These are phyloP conservation scores for Poa annua DNA, from an alignment of 176 grass and related monocot species.

Conservation along the genomic window DNA sequence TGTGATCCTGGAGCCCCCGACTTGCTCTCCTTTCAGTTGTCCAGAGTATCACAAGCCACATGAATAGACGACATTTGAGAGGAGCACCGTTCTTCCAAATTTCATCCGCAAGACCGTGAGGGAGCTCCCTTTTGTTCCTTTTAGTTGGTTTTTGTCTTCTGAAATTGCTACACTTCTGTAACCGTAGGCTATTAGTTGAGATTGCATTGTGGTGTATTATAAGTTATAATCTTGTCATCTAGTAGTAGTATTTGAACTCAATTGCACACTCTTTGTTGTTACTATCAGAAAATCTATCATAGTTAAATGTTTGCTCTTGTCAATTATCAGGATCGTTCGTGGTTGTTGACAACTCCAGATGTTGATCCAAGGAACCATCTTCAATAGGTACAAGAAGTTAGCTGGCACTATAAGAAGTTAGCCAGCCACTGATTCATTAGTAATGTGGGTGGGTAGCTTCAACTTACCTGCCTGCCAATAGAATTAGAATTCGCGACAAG, in stretches of 20 bases:
- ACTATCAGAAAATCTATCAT: conserved; percentile 16
- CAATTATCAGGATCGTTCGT: conserved; percentile 44
- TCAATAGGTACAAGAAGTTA: conserved; percentile 47
- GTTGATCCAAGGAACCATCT: conserved; percentile 34
- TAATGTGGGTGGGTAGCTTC: conserved; percentile 40
- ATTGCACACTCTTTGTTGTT: not conserved
- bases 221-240: not conserved
- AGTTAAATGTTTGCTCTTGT: conserved; percentile 29
- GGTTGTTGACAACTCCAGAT: conserved; percentile 35
- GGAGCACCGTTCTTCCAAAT: too few relatives aligned
- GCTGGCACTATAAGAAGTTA: conserved; percentile 40
- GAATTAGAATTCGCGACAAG: conserved; percentile 34
- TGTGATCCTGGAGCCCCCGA: too few relatives aligned
- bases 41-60: too few relatives aligned
- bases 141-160: too few relatives aligned
- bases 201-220: too few relatives aligned
- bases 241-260: not conserved
- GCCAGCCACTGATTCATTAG: conserved; percentile 36
- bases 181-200: too few relatives aligned
- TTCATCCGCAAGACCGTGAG: too few relatives aligned
- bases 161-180: too few relatives aligned
- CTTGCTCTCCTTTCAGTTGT: too few relatives aligned
- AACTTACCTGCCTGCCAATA: conserved; percentile 22
- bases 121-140: too few relatives aligned
- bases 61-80: too few relatives aligned